Evolutionary conservation across 345 rosid species (phyloP), one percentile per base, ranked within the genome.

Genomic region (Pistacia integerrima): DNA sequence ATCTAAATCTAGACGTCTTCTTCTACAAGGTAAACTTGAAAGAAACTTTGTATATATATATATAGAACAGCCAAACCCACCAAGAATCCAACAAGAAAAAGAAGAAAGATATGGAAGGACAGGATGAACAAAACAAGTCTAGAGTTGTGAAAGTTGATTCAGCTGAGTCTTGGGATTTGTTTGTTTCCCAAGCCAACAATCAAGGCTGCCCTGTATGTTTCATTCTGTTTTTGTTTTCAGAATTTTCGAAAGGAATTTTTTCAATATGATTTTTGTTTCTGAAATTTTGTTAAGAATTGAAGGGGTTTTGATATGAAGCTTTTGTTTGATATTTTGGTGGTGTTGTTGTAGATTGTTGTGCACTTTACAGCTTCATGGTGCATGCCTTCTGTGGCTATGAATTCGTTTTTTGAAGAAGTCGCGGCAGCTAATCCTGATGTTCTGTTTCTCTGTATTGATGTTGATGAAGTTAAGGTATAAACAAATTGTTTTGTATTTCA

Each of bases 351-450:
- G 98, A 71, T 91, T 74, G 87, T 91, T 83, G 93, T 85, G 36
- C 98, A 96, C 86, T 96, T 96, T 77, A 90, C 94, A 64, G 97
- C 99, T 69, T 72, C 92, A 63, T 93, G 99, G 99, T 95, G 98
- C 67, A 76, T 90, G 75, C 99, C 98, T 72, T 95, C 99, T 28
- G 91, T 93, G 87, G 94, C 81, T 30, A 95, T 95, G 99, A 93
- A 86, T 66, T 90, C 94, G 0, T 76, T 82, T 73, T 88, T 92
- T 57, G 94, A 91, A 80, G 98, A 92, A 65, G 67, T 92, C 69
- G 92, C 98, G 5, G 80, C 87, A 11, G 64, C 69, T 79, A 82
- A 81, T 80, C 89, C 87, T 25, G 94, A 93, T 81, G 88, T 69
- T 79, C 83, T 91, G 63, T 96, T 96, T 82, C 93, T 96, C 73